These are phyloP conservation scores for Dactylellina sp. DNA, from an alignment of 2,329 filamentous ascomycete species.

Conservation along the genomic window DNA sequence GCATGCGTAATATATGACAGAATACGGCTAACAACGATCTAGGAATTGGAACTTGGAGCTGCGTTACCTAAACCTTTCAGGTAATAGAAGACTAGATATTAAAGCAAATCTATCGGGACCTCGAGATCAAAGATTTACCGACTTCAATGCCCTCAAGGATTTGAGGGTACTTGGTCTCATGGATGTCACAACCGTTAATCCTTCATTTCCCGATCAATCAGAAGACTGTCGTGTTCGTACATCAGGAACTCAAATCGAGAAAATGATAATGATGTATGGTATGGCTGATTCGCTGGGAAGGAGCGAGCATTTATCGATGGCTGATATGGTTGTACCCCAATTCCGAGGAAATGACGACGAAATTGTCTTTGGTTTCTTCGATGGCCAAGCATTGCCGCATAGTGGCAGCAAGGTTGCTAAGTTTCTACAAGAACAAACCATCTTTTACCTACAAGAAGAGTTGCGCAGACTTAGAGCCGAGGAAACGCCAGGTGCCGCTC, in stretches of 20 bases:
- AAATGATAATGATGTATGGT: constrained; percentile 89
- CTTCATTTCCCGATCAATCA: constrained; percentile 92
- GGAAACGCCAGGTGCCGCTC: constrained; percentile 83
- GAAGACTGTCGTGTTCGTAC: constrained; percentile 95
- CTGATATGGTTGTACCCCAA: constrained; percentile 92
- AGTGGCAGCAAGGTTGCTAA: constrained; percentile 96
- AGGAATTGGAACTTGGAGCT: constrained; percentile 94
- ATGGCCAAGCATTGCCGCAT: constrained; percentile 87
- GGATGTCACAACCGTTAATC: constrained; percentile 95
- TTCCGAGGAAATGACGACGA: constrained; percentile 92
- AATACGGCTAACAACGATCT: constrained; percentile 10
- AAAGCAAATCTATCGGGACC: constrained; percentile 78
- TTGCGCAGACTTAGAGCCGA: constrained; percentile 76
- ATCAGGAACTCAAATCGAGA: constrained; percentile 92
- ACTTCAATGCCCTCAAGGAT: constrained; percentile 86
- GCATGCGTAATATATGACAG: too few relatives aligned
- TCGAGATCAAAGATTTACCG: constrained; percentile 79
- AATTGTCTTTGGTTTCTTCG: constrained; percentile 92
- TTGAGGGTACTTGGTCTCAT: constrained; percentile 91
- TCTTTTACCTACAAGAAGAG: constrained; percentile 83
- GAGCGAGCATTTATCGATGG: constrained; percentile 93
- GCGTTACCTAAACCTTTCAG: constrained; percentile 93
- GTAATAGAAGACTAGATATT: constrained; percentile 96
- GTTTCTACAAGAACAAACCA: constrained; percentile 95
- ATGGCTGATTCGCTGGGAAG: constrained; percentile 96